Conservation (phyloP, 108 stramenopile genomes). For the Cyclotella atomus region DNA sequence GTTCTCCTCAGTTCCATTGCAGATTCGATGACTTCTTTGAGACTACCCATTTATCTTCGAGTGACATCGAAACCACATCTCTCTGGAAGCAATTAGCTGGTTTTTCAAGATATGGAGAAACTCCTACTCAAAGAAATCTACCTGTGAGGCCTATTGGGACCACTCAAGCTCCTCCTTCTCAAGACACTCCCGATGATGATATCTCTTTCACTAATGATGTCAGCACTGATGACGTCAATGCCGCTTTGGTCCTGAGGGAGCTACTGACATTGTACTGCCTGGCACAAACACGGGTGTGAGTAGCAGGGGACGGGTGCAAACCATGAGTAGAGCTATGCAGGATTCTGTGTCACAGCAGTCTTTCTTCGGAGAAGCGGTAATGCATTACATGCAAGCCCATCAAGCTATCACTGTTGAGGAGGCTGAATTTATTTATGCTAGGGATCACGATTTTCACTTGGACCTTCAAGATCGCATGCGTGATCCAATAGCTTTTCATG, state of each 20-base stretch:
- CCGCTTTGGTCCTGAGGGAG: not conserved
- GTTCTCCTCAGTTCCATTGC: constrained; percentile 52
- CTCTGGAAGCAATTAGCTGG: not conserved
- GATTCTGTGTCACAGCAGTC: not conserved
- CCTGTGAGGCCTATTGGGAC: constrained; percentile 2
- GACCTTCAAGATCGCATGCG: not conserved
- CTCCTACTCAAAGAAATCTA: not conserved
- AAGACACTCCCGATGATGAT: not conserved
- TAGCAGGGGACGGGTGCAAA: not conserved
- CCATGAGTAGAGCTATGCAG: not conserved
- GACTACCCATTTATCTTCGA: constrained; percentile 1
- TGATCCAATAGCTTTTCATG: not conserved
- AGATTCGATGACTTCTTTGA: constrained; percentile 40
- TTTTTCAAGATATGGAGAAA: not conserved
- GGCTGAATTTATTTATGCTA: not conserved
- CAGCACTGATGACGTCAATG: not conserved
- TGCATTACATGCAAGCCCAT: not conserved
- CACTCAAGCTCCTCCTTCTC: not conserved
- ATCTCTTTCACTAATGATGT: not conserved
- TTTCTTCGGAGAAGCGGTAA: not conserved
- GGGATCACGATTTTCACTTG: not conserved
- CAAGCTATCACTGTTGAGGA: not conserved
- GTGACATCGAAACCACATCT: not conserved
- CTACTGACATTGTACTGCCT: not conserved
- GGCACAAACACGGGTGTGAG: not conserved